Conservation (phyloP, 148 eudicot genomes). For the Pharnaceum exiguum region DNA sequence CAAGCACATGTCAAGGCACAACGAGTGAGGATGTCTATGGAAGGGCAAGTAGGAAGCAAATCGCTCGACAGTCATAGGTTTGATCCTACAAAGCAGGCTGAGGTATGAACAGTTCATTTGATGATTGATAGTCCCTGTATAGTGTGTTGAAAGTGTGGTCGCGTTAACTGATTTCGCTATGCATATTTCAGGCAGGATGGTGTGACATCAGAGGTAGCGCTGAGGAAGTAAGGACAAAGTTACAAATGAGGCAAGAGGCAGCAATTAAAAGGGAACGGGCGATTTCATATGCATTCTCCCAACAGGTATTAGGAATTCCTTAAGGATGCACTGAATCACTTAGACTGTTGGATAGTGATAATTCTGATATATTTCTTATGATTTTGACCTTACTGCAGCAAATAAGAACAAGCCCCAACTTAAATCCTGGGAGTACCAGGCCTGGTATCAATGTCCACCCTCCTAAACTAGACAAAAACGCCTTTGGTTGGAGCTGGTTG, state of each 20-base stretch:
- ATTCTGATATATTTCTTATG: background rate
- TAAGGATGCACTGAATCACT: background rate
- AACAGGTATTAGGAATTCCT: conserved; percentile 42
- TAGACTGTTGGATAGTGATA: background rate
- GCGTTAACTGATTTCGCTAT: background rate
- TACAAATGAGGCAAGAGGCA: conserved; percentile 78
- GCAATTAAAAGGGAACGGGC: conserved; percentile 79
- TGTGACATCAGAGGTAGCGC: conserved; percentile 72
- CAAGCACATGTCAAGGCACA: conserved; percentile 69
- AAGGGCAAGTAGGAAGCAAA: conserved; percentile 19
- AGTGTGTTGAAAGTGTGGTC: background rate
- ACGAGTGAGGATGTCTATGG: conserved; percentile 31
- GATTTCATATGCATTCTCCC: conserved; percentile 45
- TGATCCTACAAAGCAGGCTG: conserved; percentile 58
- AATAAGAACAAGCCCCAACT: conserved; percentile 31
- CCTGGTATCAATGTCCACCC: conserved; percentile 13
- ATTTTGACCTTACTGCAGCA: conserved; percentile 32
- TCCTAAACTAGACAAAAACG: conserved; percentile 31
- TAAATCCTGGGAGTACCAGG: conserved; percentile 35
- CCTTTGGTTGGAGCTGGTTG: conserved; percentile 56
- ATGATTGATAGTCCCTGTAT: background rate
- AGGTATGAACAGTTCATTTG: conserved; percentile 34
- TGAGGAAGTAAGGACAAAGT: conserved; percentile 66
- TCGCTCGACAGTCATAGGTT: conserved; percentile 12
- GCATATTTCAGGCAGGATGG: conserved; percentile 61